Conservation (phyloP, 768 basidiomycete species). For the Infundibulicybe gibba region DNA sequence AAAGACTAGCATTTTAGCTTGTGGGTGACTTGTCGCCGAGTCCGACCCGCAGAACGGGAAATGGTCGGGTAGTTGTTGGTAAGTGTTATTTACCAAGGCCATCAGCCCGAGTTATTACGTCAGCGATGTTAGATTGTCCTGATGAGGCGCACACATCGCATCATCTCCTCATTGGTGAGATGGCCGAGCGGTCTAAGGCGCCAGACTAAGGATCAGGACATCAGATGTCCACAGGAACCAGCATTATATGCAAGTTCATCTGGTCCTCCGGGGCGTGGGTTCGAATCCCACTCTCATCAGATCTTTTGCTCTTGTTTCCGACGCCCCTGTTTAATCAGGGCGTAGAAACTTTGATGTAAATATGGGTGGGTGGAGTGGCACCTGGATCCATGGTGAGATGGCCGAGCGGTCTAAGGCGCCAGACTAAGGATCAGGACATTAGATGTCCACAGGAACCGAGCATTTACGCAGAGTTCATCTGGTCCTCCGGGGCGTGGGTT, state of each 20-base stretch:
- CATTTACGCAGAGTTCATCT: slow-evolving; percentile 13
- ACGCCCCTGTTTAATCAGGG: no score
- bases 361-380: no score
- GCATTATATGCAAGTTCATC: slow-evolving; percentile 9
- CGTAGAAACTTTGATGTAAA: no score
- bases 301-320: slow-evolving; percentile 10
- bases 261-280: slow-evolving; percentile 46
- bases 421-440: slow-evolving; percentile 59
- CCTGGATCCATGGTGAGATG: slow-evolving; percentile 42
- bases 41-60: no score
- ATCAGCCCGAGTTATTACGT: slow-evolving; percentile 5
- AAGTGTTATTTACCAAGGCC: slow-evolving; percentile 6
- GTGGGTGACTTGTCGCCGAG: neutral
- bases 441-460: slow-evolving; percentile 11
- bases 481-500: slow-evolving; percentile 48
- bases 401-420: slow-evolving; percentile 90
- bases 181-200: slow-evolving; percentile 79
- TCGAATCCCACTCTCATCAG: slow-evolving; percentile 57
- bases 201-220: slow-evolving; percentile 52
- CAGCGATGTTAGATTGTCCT: slow-evolving; percentile 1
- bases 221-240: neutral
- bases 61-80: slow-evolving; percentile 2
- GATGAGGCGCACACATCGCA: neutral
- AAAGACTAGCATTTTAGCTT: slow-evolving; percentile 6
- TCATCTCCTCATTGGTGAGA: slow-evolving; percentile 33